These are phyloP conservation scores for Paramecium bursaria DNA, from an alignment of 73 alveolate species.

Conservation along the genomic window DNA sequence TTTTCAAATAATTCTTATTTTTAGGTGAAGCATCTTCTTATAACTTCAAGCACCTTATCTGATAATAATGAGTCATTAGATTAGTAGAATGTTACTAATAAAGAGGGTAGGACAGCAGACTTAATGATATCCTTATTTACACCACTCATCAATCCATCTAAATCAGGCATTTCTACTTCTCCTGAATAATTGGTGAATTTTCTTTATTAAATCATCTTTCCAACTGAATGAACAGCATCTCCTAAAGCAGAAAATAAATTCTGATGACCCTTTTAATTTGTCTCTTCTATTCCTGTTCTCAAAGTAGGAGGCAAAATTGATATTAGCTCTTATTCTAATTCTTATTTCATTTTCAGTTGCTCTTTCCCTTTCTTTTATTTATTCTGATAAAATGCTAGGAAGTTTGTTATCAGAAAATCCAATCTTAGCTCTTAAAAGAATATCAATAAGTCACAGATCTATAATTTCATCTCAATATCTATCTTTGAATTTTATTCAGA, in stretches of 20 bases:
- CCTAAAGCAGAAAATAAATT: slow-evolving; percentile 1
- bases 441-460: slow-evolving; percentile 66
- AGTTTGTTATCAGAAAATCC: slow-evolving; percentile 63
- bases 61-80: slow-evolving; percentile 44
- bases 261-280: background rate
- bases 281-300: slow-evolving; percentile 56
- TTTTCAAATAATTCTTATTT: slow-evolving; percentile 59
- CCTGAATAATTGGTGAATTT: slow-evolving; percentile 53
- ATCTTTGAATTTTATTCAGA: slow-evolving; percentile 26
- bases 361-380: slow-evolving; percentile 16
- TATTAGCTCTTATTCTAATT: slow-evolving; percentile 60
- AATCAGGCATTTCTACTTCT: slow-evolving; percentile 51
- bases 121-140: slow-evolving; percentile 39
- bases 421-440: slow-evolving; percentile 62
- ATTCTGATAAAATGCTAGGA: slow-evolving; percentile 41
- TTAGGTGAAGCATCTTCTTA: slow-evolving; percentile 53
- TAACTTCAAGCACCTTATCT: slow-evolving; percentile 58
- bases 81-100: slow-evolving; percentile 20
- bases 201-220: slow-evolving; percentile 12
- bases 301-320: slow-evolving; percentile 49
- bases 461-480: slow-evolving; percentile 47
- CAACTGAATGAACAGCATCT: background rate
- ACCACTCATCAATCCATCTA: slow-evolving; percentile 65
- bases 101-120: slow-evolving; percentile 60
- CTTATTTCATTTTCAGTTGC: slow-evolving; percentile 32